Conservation (phyloP, 306 rosid genomes). For the Cajanus cajan region DNA sequence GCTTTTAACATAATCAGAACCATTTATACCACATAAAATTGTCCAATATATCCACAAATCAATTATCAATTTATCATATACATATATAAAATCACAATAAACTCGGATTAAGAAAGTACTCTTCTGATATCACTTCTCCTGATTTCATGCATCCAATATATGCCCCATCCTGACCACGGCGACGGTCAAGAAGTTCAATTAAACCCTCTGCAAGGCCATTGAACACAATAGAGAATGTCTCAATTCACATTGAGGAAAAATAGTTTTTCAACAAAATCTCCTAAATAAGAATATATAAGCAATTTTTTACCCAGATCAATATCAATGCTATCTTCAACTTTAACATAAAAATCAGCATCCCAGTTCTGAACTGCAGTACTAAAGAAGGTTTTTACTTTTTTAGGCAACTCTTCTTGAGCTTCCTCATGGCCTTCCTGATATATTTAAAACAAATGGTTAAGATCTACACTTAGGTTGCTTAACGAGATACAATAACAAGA, state of each 20-base stretch:
- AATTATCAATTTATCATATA: background rate
- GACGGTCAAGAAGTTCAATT: constrained; percentile 86
- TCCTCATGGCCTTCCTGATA: constrained; percentile 97
- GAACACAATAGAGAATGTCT: constrained; percentile 28
- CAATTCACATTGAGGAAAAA: background rate
- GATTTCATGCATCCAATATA: constrained; percentile 99
- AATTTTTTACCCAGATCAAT: constrained; percentile 78
- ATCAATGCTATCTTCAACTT: constrained; percentile 81
- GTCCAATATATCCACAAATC: background rate
- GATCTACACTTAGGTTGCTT: constrained; percentile 15
- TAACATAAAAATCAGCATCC: constrained; percentile 96
- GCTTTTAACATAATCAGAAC: constrained; percentile 5
- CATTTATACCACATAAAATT: constrained; percentile 11
- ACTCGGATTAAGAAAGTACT: constrained; percentile 49
- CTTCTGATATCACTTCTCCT: constrained; percentile 91
- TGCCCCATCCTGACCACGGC: constrained; percentile 84
- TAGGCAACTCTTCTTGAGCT: constrained; percentile 94
- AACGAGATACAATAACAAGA: background rate
- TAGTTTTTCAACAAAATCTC: constrained; percentile 12
- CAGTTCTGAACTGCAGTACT: constrained; percentile 92
- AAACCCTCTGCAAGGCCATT: constrained; percentile 67
- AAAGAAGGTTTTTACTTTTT: constrained; percentile 86
- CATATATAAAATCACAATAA: constrained; percentile 20
- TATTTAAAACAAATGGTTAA: constrained; percentile 32
- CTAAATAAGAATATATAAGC: background rate